Evolutionary conservation across 805 yeast genomes (phyloP).

Genomic region (Metschnikowia bowlesiae): DNA sequence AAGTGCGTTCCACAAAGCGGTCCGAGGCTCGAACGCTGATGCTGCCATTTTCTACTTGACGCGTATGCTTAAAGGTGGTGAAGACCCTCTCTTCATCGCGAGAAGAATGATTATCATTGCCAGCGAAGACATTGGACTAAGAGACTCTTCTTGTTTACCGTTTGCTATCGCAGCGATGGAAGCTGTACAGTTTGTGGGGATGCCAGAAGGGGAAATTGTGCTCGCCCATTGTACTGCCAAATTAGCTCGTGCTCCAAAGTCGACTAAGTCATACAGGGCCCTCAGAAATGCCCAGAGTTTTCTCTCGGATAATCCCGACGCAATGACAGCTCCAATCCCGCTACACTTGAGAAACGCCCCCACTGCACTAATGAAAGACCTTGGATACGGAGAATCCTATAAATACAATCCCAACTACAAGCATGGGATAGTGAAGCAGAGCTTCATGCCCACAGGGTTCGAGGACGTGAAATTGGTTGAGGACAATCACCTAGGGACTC

Average conservation of each 20-base stretch:
- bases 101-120: slow-evolving; percentile 93
- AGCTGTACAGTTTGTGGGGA: slow-evolving; percentile 83
- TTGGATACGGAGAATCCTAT: slow-evolving; percentile 81
- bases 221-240: slow-evolving; percentile 93
- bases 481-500: slow-evolving; percentile 51
- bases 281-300: slow-evolving; percentile 62
- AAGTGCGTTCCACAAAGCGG: slow-evolving; percentile 90
- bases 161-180: slow-evolving; percentile 83
- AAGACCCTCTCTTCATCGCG: slow-evolving; percentile 84
- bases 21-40: slow-evolving; percentile 85
- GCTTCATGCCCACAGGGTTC: slow-evolving; percentile 62
- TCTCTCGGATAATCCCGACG: slow-evolving; percentile 53
- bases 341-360: slow-evolving; percentile 93
- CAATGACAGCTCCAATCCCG: slow-evolving; percentile 64
- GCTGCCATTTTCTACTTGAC: slow-evolving; percentile 86
- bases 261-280: slow-evolving; percentile 81
- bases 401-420: slow-evolving; percentile 81
- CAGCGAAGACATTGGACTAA: slow-evolving; percentile 86
- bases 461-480: slow-evolving; percentile 45
- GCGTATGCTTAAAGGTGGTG: slow-evolving; percentile 89
- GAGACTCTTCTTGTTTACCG: slow-evolving; percentile 80
- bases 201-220: slow-evolving; percentile 90
- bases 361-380: slow-evolving; percentile 79
- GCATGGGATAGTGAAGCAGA: slow-evolving; percentile 71
- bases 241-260: slow-evolving; percentile 78